Percentiles rank a stretch among this genome's conserved stretches.
phyloP scores from a whole-genome alignment of 2,329 filamentous ascomycete genomes.

The Nemania bipapillata region DNA sequence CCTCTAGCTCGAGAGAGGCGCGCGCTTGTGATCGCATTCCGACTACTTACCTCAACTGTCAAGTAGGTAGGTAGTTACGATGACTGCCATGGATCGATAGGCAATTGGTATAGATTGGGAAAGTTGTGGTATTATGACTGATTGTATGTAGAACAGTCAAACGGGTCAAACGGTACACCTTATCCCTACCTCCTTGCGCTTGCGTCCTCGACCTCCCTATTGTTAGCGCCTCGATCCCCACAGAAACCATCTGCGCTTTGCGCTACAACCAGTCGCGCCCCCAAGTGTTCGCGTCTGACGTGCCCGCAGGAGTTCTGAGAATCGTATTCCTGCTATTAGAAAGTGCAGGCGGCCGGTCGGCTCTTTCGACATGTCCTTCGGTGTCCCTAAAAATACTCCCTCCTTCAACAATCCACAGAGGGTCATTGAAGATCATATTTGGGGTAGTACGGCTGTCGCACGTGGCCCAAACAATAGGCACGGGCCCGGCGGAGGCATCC shows the following conservation, averaged over 20 bases:
- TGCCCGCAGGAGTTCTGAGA: conserved; percentile 57
- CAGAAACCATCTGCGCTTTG: conserved; percentile 51
- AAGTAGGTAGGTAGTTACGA: conserved; percentile 9
- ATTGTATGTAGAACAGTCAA: conserved; percentile 6
- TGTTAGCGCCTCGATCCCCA: conserved; percentile 61
- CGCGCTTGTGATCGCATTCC: conserved; percentile 16
- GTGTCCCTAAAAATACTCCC: conserved; percentile 75
- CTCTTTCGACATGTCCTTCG: conserved; percentile 69
- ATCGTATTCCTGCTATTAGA: conserved; percentile 60
- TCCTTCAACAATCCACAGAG: conserved; percentile 74
- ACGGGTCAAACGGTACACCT: conserved; percentile 8
- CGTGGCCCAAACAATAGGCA: conserved; percentile 49
- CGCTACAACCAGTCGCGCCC: conserved; percentile 60
- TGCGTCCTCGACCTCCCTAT: conserved; percentile 36
- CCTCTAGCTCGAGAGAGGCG: conserved; percentile 16
- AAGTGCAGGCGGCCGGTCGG: conserved; percentile 53
- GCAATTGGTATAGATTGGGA: not conserved
- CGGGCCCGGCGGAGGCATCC: conserved; percentile 51
- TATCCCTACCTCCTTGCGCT: conserved; percentile 10
- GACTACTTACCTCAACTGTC: conserved; percentile 10
- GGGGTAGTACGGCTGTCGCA: conserved; percentile 64
- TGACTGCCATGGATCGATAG: not conserved
- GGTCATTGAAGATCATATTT: conserved; percentile 72
- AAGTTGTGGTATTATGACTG: conserved; percentile 12
- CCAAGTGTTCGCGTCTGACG: conserved; percentile 59